Conservation (phyloP, 306 rosid species). For the Dryas drummondii region DNA sequence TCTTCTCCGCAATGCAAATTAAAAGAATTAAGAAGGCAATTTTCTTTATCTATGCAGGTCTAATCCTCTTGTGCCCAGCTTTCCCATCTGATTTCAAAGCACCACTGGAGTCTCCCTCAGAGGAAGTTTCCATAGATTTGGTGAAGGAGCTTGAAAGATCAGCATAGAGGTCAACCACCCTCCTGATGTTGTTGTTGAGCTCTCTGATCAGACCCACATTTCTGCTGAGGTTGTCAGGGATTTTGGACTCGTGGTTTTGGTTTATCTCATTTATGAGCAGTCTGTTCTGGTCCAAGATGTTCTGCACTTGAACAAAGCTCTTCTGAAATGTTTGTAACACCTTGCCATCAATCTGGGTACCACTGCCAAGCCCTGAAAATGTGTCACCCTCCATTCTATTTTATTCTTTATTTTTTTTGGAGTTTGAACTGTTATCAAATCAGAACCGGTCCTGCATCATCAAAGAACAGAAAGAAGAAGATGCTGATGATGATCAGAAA, state of each 20-base stretch:
- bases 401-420: conserved; percentile 9
- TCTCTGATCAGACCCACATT: conserved; percentile 88
- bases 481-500: conserved; percentile 20
- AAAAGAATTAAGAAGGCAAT: conserved; percentile 31
- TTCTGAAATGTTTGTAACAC: conserved; percentile 75
- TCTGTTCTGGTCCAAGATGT: conserved; percentile 88
- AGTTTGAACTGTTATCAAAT: conserved; percentile 37
- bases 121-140: conserved; percentile 85
- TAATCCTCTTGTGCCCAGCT: conserved; percentile 63
- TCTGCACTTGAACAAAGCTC: conserved; percentile 87
- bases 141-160: conserved; percentile 84
- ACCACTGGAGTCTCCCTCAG: conserved; percentile 91
- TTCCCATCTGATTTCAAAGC: conserved; percentile 76
- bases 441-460: conserved; percentile 54
- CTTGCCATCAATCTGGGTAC: conserved; percentile 64
- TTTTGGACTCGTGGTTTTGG: conserved; percentile 93
- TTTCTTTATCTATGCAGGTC: conserved; percentile 42
- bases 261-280: conserved; percentile 89
- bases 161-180: conserved; percentile 92
- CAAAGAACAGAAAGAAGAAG: conserved; percentile 26
- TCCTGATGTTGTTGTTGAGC: conserved; percentile 86
- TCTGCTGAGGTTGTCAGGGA: conserved; percentile 84
- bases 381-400: conserved; percentile 83
- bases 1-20: conserved; percentile 26
- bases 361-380: conserved; percentile 64